These are phyloP conservation scores for Plasmodium gaboni DNA, from an alignment of 169 alveolate species.

Conservation along the genomic window DNA sequence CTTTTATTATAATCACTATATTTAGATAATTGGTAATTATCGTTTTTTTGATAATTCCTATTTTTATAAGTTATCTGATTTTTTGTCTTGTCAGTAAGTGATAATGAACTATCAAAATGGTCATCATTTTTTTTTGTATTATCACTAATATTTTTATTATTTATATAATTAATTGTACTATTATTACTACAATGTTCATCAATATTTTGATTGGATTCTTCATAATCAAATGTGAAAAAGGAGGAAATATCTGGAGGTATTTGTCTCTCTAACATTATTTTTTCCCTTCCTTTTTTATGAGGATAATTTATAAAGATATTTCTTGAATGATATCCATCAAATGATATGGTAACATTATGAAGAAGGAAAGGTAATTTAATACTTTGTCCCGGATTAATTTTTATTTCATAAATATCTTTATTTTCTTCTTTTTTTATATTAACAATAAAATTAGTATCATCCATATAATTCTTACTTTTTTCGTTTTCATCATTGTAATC, in stretches of 20 bases:
- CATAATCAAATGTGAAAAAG: slow-evolving; percentile 55
- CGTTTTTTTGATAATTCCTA: slow-evolving; percentile 1
- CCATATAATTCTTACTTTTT: slow-evolving; percentile 11
- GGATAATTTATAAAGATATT: slow-evolving; percentile 63
- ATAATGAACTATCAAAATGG: background rate
- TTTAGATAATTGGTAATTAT: background rate
- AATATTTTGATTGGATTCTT: slow-evolving; percentile 12
- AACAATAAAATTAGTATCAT: slow-evolving; percentile 44
- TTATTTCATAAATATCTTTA: slow-evolving; percentile 41
- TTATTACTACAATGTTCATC: background rate
- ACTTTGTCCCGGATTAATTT: slow-evolving; percentile 73
- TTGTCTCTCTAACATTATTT: slow-evolving; percentile 56
- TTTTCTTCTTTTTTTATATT: slow-evolving; percentile 34
- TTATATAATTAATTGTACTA: background rate
- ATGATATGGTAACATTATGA: slow-evolving; percentile 28
- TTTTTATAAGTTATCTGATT: background rate
- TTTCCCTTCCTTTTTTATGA: slow-evolving; percentile 73
- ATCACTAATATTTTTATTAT: background rate
- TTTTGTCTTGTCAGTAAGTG: background rate
- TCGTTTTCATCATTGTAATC: slow-evolving; percentile 10
- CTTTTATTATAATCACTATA: background rate
- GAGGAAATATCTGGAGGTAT: slow-evolving; percentile 8
- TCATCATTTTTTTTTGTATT: background rate
- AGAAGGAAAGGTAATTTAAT: slow-evolving; percentile 62
- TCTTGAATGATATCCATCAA: slow-evolving; percentile 65